Percentiles rank a stretch among this genome's conserved stretches.
phyloP scores from a whole-genome alignment of 257 asterid species.

The Osmanthus fragrans region DNA sequence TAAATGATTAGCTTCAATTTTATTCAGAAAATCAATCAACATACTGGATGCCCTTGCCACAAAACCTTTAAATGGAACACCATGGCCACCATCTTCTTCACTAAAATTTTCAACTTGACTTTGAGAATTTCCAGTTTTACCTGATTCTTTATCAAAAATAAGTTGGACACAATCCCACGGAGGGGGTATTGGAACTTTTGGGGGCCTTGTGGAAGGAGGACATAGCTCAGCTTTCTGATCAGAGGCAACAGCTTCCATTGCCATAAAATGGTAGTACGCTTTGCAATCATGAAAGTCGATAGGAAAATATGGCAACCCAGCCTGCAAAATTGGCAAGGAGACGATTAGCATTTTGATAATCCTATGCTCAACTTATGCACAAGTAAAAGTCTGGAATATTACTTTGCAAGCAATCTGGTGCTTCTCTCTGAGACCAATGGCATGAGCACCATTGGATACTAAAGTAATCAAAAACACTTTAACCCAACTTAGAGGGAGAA shows the following conservation, averaged over 20 bases:
- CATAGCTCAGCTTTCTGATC: conserved; percentile 39
- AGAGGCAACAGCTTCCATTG: conserved; percentile 43
- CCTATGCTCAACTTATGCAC: background rate
- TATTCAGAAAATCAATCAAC: conserved; percentile 43
- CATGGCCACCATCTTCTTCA: conserved; percentile 22
- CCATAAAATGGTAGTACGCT: conserved; percentile 57
- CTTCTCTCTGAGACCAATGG: conserved; percentile 81
- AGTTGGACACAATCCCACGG: conserved; percentile 65
- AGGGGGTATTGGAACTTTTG: conserved; percentile 54
- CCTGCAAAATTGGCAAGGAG: conserved; percentile 43
- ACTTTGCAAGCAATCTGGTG: conserved; percentile 84
- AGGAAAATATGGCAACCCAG: conserved; percentile 76
- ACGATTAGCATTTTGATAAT: background rate
- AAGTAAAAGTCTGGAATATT: conserved; percentile 21
- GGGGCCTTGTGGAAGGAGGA: conserved; percentile 55
- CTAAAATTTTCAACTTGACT: conserved; percentile 24
- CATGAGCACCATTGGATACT: conserved; percentile 69
- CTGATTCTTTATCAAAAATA: conserved; percentile 25
- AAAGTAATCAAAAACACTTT: conserved; percentile 71
- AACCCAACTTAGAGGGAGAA: conserved; percentile 84
- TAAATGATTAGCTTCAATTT: conserved; percentile 31
- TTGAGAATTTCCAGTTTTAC: conserved; percentile 21
- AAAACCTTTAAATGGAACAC: conserved; percentile 44
- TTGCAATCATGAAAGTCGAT: conserved; percentile 76
- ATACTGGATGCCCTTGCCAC: conserved; percentile 66